Evolutionary conservation across 192 early-diverging fungal genomes (phyloP), one percentile per base, ranked within the genome.

Genomic region (Umbelopsis ramanniana): DNA sequence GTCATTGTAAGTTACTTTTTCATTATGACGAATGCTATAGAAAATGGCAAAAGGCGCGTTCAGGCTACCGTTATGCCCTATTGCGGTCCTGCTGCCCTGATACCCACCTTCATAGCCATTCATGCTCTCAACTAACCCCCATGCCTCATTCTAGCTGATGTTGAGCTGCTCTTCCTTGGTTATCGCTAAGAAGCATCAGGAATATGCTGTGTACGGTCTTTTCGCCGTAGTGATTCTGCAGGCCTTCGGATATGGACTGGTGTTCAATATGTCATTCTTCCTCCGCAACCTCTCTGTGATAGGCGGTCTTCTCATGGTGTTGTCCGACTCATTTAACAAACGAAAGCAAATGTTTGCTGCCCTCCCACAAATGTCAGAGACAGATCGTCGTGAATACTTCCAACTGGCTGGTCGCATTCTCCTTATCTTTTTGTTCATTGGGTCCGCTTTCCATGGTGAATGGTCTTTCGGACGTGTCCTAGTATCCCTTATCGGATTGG

Each of bases 281-380:
- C 80, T 98, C 71, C 93, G 97, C 66, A 93, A 93, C 72, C 82
- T 99, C 23, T 96, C 96, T n/a, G 93, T 99, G 26, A 83, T 90
- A 54, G 97, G 97, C 40, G 97, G 97, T 15, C 88, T 99, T 26
- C 79, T 98, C 74, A 96, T 99, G 93, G 87, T 99, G 15, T 83
- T 99, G 40, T 94, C 96, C 12, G 97, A 98, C 74, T 69, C 85
- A 22, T 77, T 93, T 67, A 77, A 84, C 67, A 84, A 88, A 37
- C 84, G 85, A 35, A 88, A 89, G 29, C 89, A 90, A 37, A 86
- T 96, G 54, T 98, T 97, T 86, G 91, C 95, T 11, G 96, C 92
- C 7, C 78, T 99, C 47, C 96, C 96, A 55, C 87, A 88, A 40
- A 74, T 99, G 46, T 91, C 89, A 21, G 95, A 97, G 69, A 91